Evolutionary conservation across 106 monocot genomes (phyloP).

Genomic region (Dactylorhiza incarnata): DNA sequence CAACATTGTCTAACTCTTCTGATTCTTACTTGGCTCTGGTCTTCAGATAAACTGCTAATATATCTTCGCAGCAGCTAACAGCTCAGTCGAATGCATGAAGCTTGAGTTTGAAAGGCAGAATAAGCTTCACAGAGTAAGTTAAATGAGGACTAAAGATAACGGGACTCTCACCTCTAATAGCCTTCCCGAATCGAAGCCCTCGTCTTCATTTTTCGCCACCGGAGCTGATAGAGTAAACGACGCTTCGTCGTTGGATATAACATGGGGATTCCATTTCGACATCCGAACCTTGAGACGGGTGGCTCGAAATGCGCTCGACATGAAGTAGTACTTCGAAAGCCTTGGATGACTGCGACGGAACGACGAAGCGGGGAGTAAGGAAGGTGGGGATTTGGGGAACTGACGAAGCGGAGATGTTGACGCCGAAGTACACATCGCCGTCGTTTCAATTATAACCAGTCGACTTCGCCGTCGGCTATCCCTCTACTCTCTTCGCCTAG

Average conservation of each 20-base stretch:
- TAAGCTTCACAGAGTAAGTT: neutral
- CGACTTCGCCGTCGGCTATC: neutral
- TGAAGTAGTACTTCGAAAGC: neutral
- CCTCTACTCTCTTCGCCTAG: neutral
- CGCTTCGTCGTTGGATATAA: neutral
- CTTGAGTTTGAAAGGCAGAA: neutral
- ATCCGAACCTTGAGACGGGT: neutral
- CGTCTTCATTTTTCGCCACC: neutral
- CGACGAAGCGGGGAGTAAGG: neutral
- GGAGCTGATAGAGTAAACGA: neutral
- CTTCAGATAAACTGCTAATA: too few species aligned
- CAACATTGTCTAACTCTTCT: too few species aligned
- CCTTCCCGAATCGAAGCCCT: slow-evolving; percentile 14
- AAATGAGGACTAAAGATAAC: neutral
- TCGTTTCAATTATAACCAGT: neutral
- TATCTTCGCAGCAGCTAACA: neutral
- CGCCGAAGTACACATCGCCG: neutral
- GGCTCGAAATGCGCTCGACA: neutral
- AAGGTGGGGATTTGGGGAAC: slow-evolving; percentile 2
- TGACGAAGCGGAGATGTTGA: neutral
- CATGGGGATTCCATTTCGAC: slow-evolving; percentile 3
- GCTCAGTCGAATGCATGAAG: neutral
- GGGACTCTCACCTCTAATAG: slow-evolving; percentile 23
- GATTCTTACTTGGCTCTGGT: too few species aligned
- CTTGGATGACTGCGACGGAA: neutral